A percentile compares a stretch with the other conserved stretches of the same genome.
Conservation (phyloP, 176 grass and related monocot genomes). For the Oryza glaberrima region DNA sequence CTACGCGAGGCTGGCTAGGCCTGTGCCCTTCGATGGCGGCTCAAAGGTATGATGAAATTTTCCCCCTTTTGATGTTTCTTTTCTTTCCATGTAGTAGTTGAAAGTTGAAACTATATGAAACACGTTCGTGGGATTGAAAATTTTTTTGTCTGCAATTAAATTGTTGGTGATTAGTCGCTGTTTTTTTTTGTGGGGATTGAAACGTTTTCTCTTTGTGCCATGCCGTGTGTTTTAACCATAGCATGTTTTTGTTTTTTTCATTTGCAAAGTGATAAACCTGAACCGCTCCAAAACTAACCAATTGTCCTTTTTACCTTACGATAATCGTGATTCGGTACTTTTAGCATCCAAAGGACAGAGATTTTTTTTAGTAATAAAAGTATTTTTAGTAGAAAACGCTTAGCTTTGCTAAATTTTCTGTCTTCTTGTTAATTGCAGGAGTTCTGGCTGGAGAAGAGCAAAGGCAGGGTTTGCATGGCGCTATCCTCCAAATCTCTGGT, state of each 20-base stretch:
- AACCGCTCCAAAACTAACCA: neutral
- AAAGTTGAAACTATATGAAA: no score
- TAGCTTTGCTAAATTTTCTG: slow-evolving; percentile 16
- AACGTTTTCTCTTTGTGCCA: neutral
- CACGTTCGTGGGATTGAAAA: neutral
- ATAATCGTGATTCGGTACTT: neutral
- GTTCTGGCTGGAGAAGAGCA: slow-evolving; percentile 91
- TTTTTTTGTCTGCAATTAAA: neutral
- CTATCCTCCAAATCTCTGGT: slow-evolving; percentile 77
- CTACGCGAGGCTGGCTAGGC: slow-evolving; percentile 68
- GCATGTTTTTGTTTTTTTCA: neutral
- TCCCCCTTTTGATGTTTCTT: neutral
- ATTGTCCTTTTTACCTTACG: neutral
- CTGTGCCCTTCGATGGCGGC: slow-evolving; percentile 63
- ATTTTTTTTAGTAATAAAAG: neutral
- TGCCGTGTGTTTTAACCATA: neutral
- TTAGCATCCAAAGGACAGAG: neutral
- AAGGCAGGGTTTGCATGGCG: slow-evolving; percentile 76
- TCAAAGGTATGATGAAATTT: slow-evolving; percentile 54
- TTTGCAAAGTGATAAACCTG: neutral
- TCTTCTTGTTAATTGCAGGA: slow-evolving; percentile 49
- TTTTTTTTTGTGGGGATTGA: neutral
- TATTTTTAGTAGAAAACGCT: neutral
- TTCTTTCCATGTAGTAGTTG: neutral
- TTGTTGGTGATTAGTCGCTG: neutral